Conservation (phyloP, 108 stramenopile genomes). For the Cyclotella cryptica region DNA sequence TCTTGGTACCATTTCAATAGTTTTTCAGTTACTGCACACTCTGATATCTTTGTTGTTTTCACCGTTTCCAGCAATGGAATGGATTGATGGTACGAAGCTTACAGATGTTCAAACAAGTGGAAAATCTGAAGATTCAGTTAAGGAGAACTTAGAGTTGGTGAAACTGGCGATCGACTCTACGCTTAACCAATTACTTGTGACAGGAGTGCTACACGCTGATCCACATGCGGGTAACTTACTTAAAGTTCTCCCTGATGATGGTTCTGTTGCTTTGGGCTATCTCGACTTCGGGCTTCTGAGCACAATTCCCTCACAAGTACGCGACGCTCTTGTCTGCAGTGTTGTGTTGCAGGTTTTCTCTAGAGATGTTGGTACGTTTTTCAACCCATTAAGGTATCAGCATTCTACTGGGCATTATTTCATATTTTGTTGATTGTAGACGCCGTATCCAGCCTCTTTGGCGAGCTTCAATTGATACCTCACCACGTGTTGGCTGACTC, state of each 20-base stretch:
- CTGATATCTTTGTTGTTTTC: not conserved
- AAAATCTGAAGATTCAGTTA: constrained; percentile 9
- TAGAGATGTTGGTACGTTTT: constrained; percentile 46
- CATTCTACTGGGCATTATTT: not conserved
- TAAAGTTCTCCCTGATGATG: constrained; percentile 54
- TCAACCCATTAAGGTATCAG: not conserved
- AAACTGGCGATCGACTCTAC: constrained; percentile 78
- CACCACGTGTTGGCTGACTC: constrained; percentile 60
- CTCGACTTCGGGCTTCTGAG: constrained; percentile 80
- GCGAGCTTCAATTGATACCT: constrained; percentile 75
- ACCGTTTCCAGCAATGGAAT: constrained; percentile 66
- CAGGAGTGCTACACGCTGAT: constrained; percentile 77
- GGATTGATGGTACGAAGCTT: constrained; percentile 68
- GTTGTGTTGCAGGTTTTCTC: constrained; percentile 77
- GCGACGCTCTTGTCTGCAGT: constrained; percentile 82
- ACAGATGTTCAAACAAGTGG: constrained; percentile 31
- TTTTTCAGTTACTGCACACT: not conserved
- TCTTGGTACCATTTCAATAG: not conserved
- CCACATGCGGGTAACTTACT: constrained; percentile 81
- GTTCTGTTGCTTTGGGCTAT: constrained; percentile 59
- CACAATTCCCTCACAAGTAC: constrained; percentile 64
- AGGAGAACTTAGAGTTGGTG: constrained; percentile 71
- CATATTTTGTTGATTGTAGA: not conserved
- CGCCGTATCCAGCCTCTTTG: constrained; percentile 77
- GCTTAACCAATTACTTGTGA: constrained; percentile 73